A percentile compares a stretch with the other conserved stretches of the same genome.
These are phyloP conservation scores for Rossbeevera mucosa DNA, from an alignment of 768 basidiomycete species.

Conservation along the genomic window DNA sequence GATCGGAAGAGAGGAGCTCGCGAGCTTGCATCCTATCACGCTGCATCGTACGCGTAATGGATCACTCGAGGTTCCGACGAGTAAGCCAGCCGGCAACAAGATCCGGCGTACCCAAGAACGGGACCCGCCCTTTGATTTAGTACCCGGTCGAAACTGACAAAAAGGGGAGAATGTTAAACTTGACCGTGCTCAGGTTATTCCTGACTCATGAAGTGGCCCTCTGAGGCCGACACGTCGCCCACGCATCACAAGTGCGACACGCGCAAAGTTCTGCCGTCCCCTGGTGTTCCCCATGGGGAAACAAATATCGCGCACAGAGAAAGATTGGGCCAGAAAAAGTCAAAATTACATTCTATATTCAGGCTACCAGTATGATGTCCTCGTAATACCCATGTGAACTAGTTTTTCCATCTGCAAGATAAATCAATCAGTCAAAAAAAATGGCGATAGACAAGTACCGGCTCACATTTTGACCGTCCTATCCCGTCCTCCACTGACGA, in stretches of 20 bases:
- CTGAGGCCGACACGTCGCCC: background rate
- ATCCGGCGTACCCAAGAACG: conserved; percentile 14
- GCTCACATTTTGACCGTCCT: conserved; percentile 88
- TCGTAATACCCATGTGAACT: background rate
- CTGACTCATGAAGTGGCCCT: conserved; percentile 6
- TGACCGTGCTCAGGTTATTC: background rate
- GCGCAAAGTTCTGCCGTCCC: background rate
- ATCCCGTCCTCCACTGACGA: conserved; percentile 97
- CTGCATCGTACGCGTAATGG: conserved; percentile 24
- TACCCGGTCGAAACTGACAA: conserved; percentile 23
- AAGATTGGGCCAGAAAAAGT: background rate
- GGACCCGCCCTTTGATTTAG: conserved; percentile 17
- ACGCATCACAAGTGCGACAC: no score
- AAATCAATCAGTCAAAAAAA: conserved; percentile 1
- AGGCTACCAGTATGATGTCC: background rate
- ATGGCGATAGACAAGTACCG: background rate
- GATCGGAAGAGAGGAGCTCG: no score
- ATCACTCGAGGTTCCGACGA: conserved; percentile 16
- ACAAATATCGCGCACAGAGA: background rate
- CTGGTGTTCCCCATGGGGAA: background rate
- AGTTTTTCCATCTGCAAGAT: conserved; percentile 29
- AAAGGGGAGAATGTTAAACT: background rate
- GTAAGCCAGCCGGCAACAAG: background rate
- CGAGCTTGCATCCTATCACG: conserved; percentile 19
- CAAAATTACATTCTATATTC: background rate